Base-by-base conservation (phyloP, 2,329 filamentous ascomycete species). In the Botryosphaeria dothidea region DNA sequence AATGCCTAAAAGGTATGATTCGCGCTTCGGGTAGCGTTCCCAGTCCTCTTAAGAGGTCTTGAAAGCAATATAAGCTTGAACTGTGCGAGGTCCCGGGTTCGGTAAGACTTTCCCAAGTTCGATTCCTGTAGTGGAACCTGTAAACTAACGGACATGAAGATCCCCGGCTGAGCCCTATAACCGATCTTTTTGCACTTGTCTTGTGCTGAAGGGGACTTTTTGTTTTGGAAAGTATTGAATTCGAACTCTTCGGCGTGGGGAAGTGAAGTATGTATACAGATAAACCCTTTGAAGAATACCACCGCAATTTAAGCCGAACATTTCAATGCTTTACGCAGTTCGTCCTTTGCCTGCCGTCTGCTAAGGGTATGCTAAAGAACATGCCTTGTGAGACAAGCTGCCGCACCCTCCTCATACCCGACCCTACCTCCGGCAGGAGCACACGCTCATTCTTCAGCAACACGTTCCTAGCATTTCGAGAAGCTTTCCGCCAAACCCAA, bases 1-100 rank as follows among this genome's bases (percentile, higher is more conserved):
- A 86, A 85, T 84, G 86, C n/a, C n/a, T n/a, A n/a, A n/a, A n/a
- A n/a, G n/a, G 85, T 88, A 88, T 88, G 85, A 87, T 88, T 88
- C 85, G 86, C 85, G 86, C 86, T 88, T 88, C 88, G 86, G 86
- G 86, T 75, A 31, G 0, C 3, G 19, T 25, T 48, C 45, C 45
- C 45, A 25, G 19, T 5, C 45, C 21, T 48, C 45, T 15, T 13
- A 41, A 31, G 36, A 27, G 52, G 34, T n/a, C 23, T 38, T 7
- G 19, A 29, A 57, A 57, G 52, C 23, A n/a, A 3, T 4, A 3
- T 5, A 43, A 9, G 36, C 36, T 57, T 41, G 52, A 43, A 19
- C 27, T 58, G 56, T 23, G 56, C 5, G 2, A 60, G 56, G 56
- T 7, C 56, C 56, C 56, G 56, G 38, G 56, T 60, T 60, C 56